A percentile compares a stretch with the other conserved stretches of the same genome.
These are phyloP conservation scores for Yarrowia hollandica DNA, from an alignment of 805 yeast genomes.

Conservation along the genomic window DNA sequence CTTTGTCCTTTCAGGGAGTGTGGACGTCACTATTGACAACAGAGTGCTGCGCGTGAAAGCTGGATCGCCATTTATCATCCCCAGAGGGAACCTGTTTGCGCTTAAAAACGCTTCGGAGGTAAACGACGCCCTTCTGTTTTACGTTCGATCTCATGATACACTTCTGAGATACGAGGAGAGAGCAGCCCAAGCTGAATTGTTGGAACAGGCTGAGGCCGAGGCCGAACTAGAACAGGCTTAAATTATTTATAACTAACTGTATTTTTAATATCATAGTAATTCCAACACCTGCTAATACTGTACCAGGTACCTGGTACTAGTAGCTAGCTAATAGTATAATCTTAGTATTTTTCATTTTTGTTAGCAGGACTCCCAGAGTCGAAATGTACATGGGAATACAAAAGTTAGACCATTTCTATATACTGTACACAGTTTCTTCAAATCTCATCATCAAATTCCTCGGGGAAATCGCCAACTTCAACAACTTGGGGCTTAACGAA, in stretches of 20 bases:
- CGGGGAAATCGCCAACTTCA: conserved; percentile 68
- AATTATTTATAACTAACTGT: conserved; percentile 18
- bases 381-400: too few relatives aligned
- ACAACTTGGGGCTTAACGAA: conserved; percentile 71
- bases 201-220: background rate
- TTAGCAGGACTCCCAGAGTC: too few relatives aligned
- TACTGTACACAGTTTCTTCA: too few relatives aligned
- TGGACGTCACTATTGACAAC: conserved; percentile 66
- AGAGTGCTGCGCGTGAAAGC: conserved; percentile 58
- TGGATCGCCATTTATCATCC: conserved; percentile 82
- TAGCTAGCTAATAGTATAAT: too few relatives aligned
- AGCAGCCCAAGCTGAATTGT: background rate
- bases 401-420: too few relatives aligned
- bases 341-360: too few relatives aligned
- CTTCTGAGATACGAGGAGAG: conserved; percentile 4
- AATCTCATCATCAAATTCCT: conserved; percentile 52
- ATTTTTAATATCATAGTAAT: conserved; percentile 2
- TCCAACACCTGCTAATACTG: too few relatives aligned
- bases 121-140: conserved; percentile 62
- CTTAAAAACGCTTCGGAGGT: conserved; percentile 58
- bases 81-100: conserved; percentile 72
- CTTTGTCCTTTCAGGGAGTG: conserved; percentile 67
- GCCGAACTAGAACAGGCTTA: background rate
- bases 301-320: too few relatives aligned
- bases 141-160: conserved; percentile 57